These are phyloP conservation scores for Mucuna pruriens DNA, from an alignment of 306 rosid species.

Conservation along the genomic window DNA sequence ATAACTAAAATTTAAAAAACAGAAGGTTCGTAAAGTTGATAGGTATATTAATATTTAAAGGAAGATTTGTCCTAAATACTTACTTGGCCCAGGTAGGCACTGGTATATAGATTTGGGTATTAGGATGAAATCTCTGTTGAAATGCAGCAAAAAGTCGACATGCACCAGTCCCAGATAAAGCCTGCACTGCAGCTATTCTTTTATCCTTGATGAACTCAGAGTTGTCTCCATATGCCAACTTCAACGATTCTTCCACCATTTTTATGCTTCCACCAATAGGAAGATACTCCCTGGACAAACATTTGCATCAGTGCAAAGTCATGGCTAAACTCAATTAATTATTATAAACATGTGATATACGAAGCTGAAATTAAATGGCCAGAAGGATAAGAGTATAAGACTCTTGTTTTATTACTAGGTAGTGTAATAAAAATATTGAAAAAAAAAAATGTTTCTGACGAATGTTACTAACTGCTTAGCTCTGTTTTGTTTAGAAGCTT, in stretches of 20 bases:
- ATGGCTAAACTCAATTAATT: background rate
- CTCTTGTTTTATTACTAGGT: background rate
- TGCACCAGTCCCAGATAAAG: conserved; percentile 98
- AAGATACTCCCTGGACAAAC: conserved; percentile 83
- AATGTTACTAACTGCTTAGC: background rate
- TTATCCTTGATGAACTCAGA: conserved; percentile 83
- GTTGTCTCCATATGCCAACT: conserved; percentile 91
- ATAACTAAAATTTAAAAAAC: conserved; percentile 11
- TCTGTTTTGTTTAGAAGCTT: conserved; percentile 1
- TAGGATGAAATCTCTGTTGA: conserved; percentile 88
- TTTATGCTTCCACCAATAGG: conserved; percentile 90
- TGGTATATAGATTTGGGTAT: conserved; percentile 83
- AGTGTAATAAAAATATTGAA: background rate
- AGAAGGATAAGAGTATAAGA: background rate
- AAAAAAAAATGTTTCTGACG: background rate
- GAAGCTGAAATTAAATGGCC: conserved; percentile 7
- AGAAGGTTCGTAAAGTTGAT: background rate
- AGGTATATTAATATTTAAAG: conserved; percentile 20
- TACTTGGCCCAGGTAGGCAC: conserved; percentile 95
- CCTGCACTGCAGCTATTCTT: conserved; percentile 91
- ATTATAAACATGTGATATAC: background rate
- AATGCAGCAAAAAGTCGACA: conserved; percentile 92
- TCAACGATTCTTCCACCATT: conserved; percentile 89
- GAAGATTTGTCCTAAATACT: conserved; percentile 37
- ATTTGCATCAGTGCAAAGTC: conserved; percentile 17